Conservation (phyloP, 2,329 filamentous ascomycete genomes). For the Alternaria viburni region DNA sequence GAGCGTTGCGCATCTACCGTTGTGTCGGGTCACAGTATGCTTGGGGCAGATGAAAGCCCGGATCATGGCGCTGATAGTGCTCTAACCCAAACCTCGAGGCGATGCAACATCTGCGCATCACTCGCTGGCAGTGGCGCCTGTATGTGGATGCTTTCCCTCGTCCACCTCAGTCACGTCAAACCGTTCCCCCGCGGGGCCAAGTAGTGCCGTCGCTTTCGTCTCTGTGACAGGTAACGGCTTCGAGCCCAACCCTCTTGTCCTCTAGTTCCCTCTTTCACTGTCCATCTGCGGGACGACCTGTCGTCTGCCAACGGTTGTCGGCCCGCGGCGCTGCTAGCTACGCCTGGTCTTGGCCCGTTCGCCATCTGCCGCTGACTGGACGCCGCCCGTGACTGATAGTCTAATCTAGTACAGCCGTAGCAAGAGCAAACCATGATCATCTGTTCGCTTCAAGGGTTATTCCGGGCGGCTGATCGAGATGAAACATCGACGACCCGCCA, state of each 20-base stretch:
- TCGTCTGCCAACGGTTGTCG: constrained; percentile 39
- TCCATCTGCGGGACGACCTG: constrained; percentile 30
- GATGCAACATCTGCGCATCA: constrained; percentile 36
- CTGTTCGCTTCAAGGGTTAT: constrained; percentile 47
- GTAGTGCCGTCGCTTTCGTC: constrained; percentile 22
- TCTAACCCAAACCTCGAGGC: constrained; percentile 30
- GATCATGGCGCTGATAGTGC: constrained; percentile 37
- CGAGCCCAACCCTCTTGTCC: constrained; percentile 21
- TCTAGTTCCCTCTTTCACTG: constrained; percentile 20
- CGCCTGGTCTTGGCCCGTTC: constrained; percentile 31
- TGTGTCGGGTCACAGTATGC: constrained; percentile 37
- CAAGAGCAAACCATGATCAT: constrained; percentile 44
- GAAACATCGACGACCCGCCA: constrained; percentile 47
- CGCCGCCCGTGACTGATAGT: constrained; percentile 29
- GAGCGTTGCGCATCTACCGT: constrained; percentile 44
- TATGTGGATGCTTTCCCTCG: constrained; percentile 19
- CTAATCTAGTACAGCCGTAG: constrained; percentile 31
- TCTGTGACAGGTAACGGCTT: constrained; percentile 47
- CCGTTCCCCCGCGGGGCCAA: constrained; percentile 19
- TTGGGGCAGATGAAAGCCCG: constrained; percentile 32
- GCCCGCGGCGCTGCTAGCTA: constrained; percentile 40
- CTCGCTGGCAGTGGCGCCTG: constrained; percentile 27
- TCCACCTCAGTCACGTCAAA: constrained; percentile 14
- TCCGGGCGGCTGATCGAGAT: constrained; percentile 47
- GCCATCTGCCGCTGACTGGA: constrained; percentile 35